Conservation (phyloP, 768 basidiomycete species). For the Rubroboletus satanas region DNA sequence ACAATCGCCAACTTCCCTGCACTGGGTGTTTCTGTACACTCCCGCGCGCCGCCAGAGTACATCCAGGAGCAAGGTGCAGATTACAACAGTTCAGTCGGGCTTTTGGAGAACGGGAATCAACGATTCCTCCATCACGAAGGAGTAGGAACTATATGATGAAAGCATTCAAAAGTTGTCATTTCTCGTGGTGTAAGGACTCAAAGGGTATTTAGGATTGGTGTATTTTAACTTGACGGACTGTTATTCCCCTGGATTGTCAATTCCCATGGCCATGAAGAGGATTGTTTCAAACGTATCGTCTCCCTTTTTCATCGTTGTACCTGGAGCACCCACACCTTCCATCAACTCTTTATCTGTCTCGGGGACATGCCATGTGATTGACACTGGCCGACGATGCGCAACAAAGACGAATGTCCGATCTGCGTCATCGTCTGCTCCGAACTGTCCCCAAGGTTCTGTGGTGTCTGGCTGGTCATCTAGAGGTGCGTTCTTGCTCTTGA, state of each 20-base stretch:
- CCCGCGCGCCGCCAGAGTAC: slow-evolving; percentile 54
- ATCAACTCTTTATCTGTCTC: slow-evolving; percentile 51
- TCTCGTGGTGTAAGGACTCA: too few relatives aligned
- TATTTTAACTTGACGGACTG: background rate
- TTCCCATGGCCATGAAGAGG: slow-evolving; percentile 39
- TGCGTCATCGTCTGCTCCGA: slow-evolving; percentile 36
- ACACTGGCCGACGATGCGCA: slow-evolving; percentile 54
- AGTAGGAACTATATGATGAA: background rate
- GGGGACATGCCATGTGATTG: slow-evolving; percentile 55
- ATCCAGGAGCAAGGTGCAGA: slow-evolving; percentile 40
- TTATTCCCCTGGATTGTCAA: slow-evolving; percentile 9
- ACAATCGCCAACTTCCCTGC: slow-evolving; percentile 38
- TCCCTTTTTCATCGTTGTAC: slow-evolving; percentile 40
- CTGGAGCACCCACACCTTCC: slow-evolving; percentile 51
- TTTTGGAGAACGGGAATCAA: slow-evolving; percentile 56
- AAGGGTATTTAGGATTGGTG: background rate
- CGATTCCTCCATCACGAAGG: slow-evolving; percentile 37
- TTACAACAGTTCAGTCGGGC: slow-evolving; percentile 49
- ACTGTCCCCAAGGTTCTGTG: slow-evolving; percentile 36
- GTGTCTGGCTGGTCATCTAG: background rate
- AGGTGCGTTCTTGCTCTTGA: too few relatives aligned
- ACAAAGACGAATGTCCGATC: slow-evolving; percentile 58
- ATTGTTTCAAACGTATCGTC: slow-evolving; percentile 75
- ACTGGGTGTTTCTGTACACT: slow-evolving; percentile 38
- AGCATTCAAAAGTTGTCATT: background rate